Evolutionary conservation across 805 yeast species (phyloP).

Genomic region (Kodamaea restingae): DNA sequence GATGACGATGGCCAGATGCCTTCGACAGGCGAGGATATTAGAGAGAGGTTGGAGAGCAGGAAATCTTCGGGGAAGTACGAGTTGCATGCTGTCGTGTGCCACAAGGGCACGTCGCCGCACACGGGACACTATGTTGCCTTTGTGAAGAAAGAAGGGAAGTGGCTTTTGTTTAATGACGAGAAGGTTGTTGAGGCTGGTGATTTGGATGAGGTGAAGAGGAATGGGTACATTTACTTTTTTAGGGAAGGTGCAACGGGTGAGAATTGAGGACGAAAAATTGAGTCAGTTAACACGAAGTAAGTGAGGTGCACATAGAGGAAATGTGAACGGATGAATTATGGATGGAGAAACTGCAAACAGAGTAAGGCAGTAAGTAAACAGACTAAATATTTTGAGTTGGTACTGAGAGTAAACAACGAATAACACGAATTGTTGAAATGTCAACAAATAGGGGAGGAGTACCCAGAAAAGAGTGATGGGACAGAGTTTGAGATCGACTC

Average conservation of each 20-base stretch:
- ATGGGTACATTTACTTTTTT: conserved; percentile 49
- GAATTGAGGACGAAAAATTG: no score
- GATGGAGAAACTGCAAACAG: no score
- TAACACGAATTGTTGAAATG: no score
- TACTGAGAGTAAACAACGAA: no score
- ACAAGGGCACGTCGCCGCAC: conserved; percentile 84
- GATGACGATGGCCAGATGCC: conserved; percentile 64
- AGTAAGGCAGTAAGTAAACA: no score
- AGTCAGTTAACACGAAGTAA: not conserved
- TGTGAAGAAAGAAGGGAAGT: conserved; percentile 46
- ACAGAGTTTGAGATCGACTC: no score
- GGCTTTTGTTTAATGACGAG: conserved; percentile 88
- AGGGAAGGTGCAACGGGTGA: conserved; percentile 5
- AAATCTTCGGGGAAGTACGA: conserved; percentile 33
- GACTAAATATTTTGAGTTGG: no score
- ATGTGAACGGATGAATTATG: no score
- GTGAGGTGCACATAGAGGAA: no score
- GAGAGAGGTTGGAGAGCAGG: conserved; percentile 11
- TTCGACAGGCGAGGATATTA: conserved; percentile 14
- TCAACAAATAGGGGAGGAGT: no score
- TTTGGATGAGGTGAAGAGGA: conserved; percentile 40
- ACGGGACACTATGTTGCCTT: conserved; percentile 92
- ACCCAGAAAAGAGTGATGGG: no score
- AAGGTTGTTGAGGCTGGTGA: conserved; percentile 63
- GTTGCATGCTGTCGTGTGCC: conserved; percentile 71